Evolutionary conservation across 2,329 filamentous ascomycete genomes (phyloP).

Genomic region (Xylaria sp.): DNA sequence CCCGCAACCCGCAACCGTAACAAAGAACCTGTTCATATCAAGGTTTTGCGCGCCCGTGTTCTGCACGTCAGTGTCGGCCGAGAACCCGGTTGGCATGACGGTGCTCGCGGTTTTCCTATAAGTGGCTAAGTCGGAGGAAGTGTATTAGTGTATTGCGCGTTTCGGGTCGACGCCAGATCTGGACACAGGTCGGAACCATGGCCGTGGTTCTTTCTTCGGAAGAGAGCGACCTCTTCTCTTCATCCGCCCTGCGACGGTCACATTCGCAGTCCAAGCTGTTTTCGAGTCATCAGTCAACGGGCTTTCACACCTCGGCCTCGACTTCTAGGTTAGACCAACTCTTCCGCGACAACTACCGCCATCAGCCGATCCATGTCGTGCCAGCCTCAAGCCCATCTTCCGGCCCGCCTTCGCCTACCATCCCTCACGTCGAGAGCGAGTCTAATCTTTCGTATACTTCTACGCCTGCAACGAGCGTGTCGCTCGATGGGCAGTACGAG

Average conservation of each 20-base stretch:
- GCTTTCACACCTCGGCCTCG: conserved; percentile 59
- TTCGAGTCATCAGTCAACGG: conserved; percentile 53
- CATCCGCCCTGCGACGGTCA: conserved; percentile 65
- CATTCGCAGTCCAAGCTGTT: conserved; percentile 69
- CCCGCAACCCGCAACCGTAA: conserved; percentile 22
- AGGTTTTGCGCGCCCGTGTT: conserved; percentile 5
- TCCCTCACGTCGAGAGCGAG: conserved; percentile 62
- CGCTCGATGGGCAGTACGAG: conserved; percentile 67
- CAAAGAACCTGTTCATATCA: conserved; percentile 23
- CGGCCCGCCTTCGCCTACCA: conserved; percentile 65
- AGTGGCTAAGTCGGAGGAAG: conserved; percentile 45
- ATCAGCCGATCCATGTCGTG: conserved; percentile 48
- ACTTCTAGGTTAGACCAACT: conserved; percentile 59
- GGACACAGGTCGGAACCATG: conserved; percentile 55
- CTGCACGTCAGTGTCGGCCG: conserved; percentile 11
- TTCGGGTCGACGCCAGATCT: conserved; percentile 18
- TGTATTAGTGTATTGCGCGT: conserved; percentile 17
- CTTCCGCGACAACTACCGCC: conserved; percentile 57
- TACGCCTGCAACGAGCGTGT: conserved; percentile 71
- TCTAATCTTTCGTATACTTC: conserved; percentile 67
- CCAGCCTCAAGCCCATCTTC: conserved; percentile 63
- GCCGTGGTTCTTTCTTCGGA: conserved; percentile 67
- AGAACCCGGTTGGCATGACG: conserved; percentile 40
- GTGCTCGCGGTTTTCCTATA: conserved; percentile 34
- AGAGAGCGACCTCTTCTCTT: conserved; percentile 66